A percentile compares a stretch with the other conserved stretches of the same genome.
Conservation (phyloP, 306 rosid genomes). For the Vigna reflexopilosa region DNA sequence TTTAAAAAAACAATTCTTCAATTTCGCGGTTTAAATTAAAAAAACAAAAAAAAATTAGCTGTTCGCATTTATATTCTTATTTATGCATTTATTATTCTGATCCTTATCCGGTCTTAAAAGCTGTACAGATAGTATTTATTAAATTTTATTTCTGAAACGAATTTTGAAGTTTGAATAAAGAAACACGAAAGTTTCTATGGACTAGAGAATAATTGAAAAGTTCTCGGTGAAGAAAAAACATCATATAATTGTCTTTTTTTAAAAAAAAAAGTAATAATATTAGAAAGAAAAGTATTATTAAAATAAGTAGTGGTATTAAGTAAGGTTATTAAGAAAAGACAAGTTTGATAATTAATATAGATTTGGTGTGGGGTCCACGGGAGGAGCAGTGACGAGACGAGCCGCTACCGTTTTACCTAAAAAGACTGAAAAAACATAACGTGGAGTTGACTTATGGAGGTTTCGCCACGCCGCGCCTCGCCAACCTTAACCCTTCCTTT, state of each 20-base stretch:
- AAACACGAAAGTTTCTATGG: too few species aligned
- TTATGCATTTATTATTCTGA: neutral
- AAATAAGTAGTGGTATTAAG: too few species aligned
- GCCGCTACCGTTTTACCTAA: constrained; percentile 54
- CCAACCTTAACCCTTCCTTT: neutral
- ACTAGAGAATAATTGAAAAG: neutral
- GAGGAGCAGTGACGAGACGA: constrained; percentile 44
- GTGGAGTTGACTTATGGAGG: constrained; percentile 38
- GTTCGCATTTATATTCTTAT: neutral
- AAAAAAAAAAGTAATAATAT: too few species aligned
- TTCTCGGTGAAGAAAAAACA: neutral
- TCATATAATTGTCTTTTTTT: too few species aligned
- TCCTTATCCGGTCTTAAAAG: neutral
- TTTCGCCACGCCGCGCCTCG: constrained; percentile 57
- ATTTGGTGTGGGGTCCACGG: constrained; percentile 43
- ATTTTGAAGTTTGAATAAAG: too few species aligned
- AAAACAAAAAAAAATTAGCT: neutral
- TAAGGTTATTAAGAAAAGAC: neutral
- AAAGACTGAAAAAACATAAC: neutral
- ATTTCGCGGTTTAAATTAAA: neutral
- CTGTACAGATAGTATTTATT: too few species aligned
- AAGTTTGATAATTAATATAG: neutral
- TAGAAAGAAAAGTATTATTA: too few species aligned
- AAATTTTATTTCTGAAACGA: too few species aligned
- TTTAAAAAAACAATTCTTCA: neutral